Percentiles rank a stretch among this genome's conserved stretches.
phyloP scores from a whole-genome alignment of 1,284 basidiomycete species.

The Ganoderma sp. region DNA sequence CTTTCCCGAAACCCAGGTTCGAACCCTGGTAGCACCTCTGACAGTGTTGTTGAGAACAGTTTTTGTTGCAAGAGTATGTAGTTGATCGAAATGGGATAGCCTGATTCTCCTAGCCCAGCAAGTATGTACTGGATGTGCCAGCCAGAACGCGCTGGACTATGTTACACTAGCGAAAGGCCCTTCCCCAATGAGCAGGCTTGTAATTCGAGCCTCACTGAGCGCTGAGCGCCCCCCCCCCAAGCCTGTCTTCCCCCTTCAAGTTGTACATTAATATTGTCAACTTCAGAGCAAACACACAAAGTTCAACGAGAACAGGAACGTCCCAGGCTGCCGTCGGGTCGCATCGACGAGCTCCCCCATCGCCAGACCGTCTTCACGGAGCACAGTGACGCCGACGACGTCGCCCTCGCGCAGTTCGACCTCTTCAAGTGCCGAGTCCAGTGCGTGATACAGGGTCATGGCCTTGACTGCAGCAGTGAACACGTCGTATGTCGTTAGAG shows the following conservation, averaged over 20 bases:
- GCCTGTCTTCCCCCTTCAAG: too few relatives aligned
- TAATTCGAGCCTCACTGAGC: too few relatives aligned
- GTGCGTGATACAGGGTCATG: constrained; percentile 89
- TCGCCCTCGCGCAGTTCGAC: constrained; percentile 92
- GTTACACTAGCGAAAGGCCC: too few relatives aligned
- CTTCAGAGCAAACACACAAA: constrained; percentile 77
- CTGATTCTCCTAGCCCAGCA: too few relatives aligned
- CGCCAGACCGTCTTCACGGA: constrained; percentile 96
- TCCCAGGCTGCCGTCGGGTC: constrained; percentile 74
- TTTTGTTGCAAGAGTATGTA: too few relatives aligned
- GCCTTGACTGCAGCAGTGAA: constrained; percentile 73
- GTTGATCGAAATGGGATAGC: too few relatives aligned
- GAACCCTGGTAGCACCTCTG: constrained; percentile 38
- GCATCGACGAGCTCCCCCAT: constrained; percentile 87
- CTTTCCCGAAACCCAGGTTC: constrained; percentile 40
- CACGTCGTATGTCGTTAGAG: not conserved
- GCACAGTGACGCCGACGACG: constrained; percentile 90
- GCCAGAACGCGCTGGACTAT: too few relatives aligned
- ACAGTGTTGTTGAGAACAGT: too few relatives aligned
- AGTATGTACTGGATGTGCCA: too few relatives aligned
- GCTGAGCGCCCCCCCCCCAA: too few relatives aligned
- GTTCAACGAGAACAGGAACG: constrained; percentile 92
- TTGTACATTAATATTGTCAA: too few relatives aligned
- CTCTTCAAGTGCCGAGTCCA: constrained; percentile 74
- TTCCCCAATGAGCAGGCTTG: too few relatives aligned